Evolutionary conservation across 495 filamentous ascomycete genomes (phyloP).

Genomic region (Talaromyces proteolyticus): DNA sequence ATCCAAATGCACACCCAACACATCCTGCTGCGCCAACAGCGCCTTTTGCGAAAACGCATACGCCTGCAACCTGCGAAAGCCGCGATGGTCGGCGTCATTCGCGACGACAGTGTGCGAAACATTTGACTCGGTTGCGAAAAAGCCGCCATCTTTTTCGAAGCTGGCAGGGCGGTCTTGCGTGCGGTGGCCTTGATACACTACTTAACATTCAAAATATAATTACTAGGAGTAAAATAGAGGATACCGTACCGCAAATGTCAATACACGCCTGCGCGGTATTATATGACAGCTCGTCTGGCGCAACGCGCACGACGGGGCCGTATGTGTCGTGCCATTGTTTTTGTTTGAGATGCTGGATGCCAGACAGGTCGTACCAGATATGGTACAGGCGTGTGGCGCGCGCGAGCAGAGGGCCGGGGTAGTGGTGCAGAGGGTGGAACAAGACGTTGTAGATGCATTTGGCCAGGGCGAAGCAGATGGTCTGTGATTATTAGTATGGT

Average conservation of each 20-base stretch:
- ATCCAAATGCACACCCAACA: constrained; percentile 13
- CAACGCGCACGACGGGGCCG: constrained; percentile 16
- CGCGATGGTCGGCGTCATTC: constrained; percentile 35
- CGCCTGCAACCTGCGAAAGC: constrained; percentile 34
- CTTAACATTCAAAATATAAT: not conserved
- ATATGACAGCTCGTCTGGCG: constrained; percentile 18
- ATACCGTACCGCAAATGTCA: constrained; percentile 19
- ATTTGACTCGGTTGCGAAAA: not conserved
- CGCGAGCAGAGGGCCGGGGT: constrained; percentile 22
- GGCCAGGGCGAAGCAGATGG: not conserved
- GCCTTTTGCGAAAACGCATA: constrained; percentile 47
- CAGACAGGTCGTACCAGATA: constrained; percentile 8
- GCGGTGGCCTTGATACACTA: not conserved
- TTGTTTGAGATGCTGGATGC: constrained; percentile 7
- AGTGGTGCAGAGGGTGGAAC: constrained; percentile 23
- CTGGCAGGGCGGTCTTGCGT: not conserved
- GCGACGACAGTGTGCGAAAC: constrained; percentile 15
- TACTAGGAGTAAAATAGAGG: not conserved
- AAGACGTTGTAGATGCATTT: constrained; percentile 20
- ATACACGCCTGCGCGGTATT: constrained; percentile 14
- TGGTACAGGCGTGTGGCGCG: constrained; percentile 11
- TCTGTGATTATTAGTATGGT: not conserved
- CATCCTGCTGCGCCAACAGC: constrained; percentile 30
- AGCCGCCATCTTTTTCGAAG: constrained; percentile 3
- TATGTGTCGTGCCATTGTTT: constrained; percentile 20